Evolutionary conservation across 1,284 basidiomycete genomes (phyloP).

Genomic region (Fomitopsis palustris): DNA sequence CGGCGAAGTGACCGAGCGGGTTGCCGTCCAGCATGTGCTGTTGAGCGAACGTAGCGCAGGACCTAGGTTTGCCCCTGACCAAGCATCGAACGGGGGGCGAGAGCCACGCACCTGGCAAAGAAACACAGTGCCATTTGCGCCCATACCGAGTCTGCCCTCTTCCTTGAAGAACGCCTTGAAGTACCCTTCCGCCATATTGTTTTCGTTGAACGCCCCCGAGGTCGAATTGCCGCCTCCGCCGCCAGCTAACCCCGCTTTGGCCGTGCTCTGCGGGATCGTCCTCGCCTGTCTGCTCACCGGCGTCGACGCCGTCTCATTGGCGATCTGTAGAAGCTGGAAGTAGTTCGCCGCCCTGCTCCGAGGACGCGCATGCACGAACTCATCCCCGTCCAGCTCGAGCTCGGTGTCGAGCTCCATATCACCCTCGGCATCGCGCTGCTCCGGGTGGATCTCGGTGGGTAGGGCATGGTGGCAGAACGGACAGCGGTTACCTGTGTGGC

Average conservation of each 20-base stretch:
- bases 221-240: background rate
- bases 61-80: slow-evolving; percentile 1
- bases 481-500: slow-evolving; percentile 35
- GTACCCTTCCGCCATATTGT: slow-evolving; percentile 78
- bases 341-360: slow-evolving; percentile 62
- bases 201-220: slow-evolving; percentile 46
- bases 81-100: background rate
- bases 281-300: slow-evolving; percentile 44
- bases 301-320: slow-evolving; percentile 63
- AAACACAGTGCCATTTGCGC: slow-evolving; percentile 87
- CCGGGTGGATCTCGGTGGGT: slow-evolving; percentile 22
- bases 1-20: slow-evolving; percentile 81
- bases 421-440: slow-evolving; percentile 25
- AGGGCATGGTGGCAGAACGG: slow-evolving; percentile 70
- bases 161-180: slow-evolving; percentile 88
- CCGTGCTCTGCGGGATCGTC: background rate
- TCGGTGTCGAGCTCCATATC: slow-evolving; percentile 23
- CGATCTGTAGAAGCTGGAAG: slow-evolving; percentile 66
- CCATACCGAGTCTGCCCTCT: slow-evolving; percentile 84
- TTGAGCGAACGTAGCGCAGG: background rate
- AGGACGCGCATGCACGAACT: slow-evolving; percentile 13
- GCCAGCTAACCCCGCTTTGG: background rate
- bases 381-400: slow-evolving; percentile 11
- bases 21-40: slow-evolving; percentile 83
- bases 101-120: slow-evolving; percentile 66